Evolutionary conservation across 495 filamentous ascomycete genomes (phyloP).

Genomic region (Symbiotaphrina buchneri): DNA sequence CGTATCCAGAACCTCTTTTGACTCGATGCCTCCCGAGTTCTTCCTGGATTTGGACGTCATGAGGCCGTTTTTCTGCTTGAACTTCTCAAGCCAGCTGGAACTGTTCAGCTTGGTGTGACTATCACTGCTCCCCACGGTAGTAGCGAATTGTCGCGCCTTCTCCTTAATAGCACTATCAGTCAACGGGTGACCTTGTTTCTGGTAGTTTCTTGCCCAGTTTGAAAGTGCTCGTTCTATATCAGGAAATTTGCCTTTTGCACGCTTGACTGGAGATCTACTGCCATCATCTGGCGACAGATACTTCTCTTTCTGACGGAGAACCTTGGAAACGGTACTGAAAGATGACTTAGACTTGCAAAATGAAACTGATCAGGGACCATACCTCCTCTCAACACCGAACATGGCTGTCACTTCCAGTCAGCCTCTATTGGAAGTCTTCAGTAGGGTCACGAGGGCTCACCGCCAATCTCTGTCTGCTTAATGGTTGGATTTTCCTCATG

Average conservation of each 20-base stretch:
- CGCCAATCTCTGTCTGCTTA: slow-evolving; percentile 98
- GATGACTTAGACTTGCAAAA: slow-evolving; percentile 1
- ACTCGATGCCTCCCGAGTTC: slow-evolving; percentile 42
- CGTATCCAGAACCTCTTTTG: slow-evolving; percentile 28
- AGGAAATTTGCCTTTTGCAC: slow-evolving; percentile 73
- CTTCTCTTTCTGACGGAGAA: slow-evolving; percentile 88
- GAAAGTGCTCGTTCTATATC: slow-evolving; percentile 90
- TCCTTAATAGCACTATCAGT: slow-evolving; percentile 72
- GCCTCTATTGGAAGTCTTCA: slow-evolving; percentile 4
- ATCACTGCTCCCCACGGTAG: slow-evolving; percentile 50
- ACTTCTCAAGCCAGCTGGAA: slow-evolving; percentile 77
- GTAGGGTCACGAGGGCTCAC: slow-evolving; percentile 20
- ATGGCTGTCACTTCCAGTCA: slow-evolving; percentile 28
- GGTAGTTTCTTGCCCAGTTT: slow-evolving; percentile 68
- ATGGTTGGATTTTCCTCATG: slow-evolving; percentile 81
- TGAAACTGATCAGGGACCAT: slow-evolving; percentile 11
- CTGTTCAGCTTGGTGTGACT: slow-evolving; percentile 55
- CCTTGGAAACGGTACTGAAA: slow-evolving; percentile 86
- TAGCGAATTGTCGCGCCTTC: slow-evolving; percentile 72
- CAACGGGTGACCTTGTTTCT: slow-evolving; percentile 50
- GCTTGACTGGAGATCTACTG: slow-evolving; percentile 70
- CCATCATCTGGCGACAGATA: slow-evolving; percentile 82
- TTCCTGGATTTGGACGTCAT: slow-evolving; percentile 40
- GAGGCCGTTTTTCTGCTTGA: slow-evolving; percentile 81
- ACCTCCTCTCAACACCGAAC: slow-evolving; percentile 98